Percentiles rank a stretch among this genome's conserved stretches.
Evolutionary conservation across 2,329 filamentous ascomycete species (phyloP).

Genomic region (Neurospora sp.): DNA sequence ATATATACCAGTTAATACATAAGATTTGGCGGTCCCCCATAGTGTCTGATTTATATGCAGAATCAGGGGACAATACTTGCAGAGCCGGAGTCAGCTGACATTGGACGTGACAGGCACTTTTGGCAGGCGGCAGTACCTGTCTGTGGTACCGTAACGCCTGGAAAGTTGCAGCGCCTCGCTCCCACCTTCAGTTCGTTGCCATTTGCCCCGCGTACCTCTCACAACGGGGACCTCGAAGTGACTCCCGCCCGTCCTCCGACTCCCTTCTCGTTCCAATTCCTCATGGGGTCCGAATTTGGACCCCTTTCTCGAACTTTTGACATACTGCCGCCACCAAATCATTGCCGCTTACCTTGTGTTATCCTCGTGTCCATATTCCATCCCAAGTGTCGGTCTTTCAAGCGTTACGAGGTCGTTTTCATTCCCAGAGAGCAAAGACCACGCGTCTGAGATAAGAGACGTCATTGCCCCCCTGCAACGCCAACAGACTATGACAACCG

Average conservation of each 20-base stretch:
- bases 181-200: not conserved
- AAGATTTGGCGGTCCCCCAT: not conserved
- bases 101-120: not conserved
- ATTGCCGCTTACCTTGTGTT: not conserved
- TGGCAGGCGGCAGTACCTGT: not conserved
- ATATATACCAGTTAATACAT: not conserved
- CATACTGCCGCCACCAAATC: not conserved
- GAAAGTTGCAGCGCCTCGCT: not conserved
- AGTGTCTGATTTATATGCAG: not conserved
- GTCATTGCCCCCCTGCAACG: not conserved
- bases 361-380: not conserved
- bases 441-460: not conserved
- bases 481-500: not conserved
- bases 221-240: not conserved
- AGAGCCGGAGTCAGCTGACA: not conserved
- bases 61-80: not conserved
- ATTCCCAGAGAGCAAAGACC: not conserved
- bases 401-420: not conserved
- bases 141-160: not conserved
- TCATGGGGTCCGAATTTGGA: constrained; percentile 16
- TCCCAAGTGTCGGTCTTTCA: not conserved
- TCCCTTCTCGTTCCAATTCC: constrained; percentile 1
- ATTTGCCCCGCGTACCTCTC: constrained; percentile 13
- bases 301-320: constrained; percentile 10
- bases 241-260: constrained; percentile 8